Evolutionary conservation across 2,329 filamentous ascomycete genomes (phyloP).

Genomic region (Sarocladium brachiariae): DNA sequence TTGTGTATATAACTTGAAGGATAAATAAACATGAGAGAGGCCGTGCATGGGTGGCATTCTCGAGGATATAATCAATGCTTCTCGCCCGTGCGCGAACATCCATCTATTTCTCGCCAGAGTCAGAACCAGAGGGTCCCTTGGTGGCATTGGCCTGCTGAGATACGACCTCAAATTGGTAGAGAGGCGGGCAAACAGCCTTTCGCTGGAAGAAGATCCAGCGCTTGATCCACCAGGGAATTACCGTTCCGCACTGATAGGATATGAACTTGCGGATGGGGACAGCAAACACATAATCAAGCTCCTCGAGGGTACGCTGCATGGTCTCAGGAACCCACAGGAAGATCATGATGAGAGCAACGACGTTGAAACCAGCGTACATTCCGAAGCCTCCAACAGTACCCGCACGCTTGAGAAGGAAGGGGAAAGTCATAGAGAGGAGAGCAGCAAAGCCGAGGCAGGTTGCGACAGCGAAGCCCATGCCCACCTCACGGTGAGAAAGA

Average conservation of each 20-base stretch:
- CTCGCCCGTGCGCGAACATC: too few species aligned
- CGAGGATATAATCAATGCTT: background rate
- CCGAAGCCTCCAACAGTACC: constrained; percentile 33
- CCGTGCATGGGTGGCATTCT: background rate
- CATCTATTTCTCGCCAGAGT: constrained; percentile 7
- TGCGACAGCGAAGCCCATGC: constrained; percentile 57
- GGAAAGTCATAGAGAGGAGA: constrained; percentile 45
- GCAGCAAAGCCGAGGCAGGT: constrained; percentile 50
- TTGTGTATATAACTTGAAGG: background rate
- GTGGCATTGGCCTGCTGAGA: background rate
- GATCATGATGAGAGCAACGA: constrained; percentile 47
- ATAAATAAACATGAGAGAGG: background rate
- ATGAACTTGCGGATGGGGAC: constrained; percentile 37
- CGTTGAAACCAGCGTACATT: constrained; percentile 50
- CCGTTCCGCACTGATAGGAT: constrained; percentile 25
- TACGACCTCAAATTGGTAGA: constrained; percentile 11
- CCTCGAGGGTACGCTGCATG: constrained; percentile 45
- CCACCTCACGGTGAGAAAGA: constrained; percentile 55
- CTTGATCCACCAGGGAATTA: constrained; percentile 10
- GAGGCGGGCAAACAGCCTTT: constrained; percentile 8
- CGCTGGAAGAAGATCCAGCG: constrained; percentile 11
- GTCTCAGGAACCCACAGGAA: constrained; percentile 49
- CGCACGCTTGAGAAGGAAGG: constrained; percentile 35
- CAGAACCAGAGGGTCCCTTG: background rate
- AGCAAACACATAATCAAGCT: constrained; percentile 44